These are phyloP conservation scores for Metroxylon sagu DNA, from an alignment of 176 grass and related monocot genomes.

Conservation along the genomic window DNA sequence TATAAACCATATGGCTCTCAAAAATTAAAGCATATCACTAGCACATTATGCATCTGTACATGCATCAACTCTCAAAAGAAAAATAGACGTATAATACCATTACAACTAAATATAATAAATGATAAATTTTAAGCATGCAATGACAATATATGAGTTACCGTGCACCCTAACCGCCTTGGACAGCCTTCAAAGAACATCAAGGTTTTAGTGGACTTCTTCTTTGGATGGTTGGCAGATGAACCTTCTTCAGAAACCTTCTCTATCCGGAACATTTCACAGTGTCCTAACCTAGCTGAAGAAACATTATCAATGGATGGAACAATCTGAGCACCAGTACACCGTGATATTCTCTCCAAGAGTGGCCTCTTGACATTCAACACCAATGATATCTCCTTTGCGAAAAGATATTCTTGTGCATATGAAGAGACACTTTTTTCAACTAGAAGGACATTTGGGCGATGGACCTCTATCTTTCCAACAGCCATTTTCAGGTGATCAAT, in stretches of 20 bases:
- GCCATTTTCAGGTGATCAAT: constrained; percentile 48
- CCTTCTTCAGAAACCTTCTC: constrained; percentile 54
- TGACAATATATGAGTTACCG: constrained; percentile 43
- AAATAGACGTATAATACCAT: too few relatives aligned
- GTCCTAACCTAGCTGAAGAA: constrained; percentile 46
- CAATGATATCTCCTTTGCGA: constrained; percentile 72
- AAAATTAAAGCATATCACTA: too few relatives aligned
- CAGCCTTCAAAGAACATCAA: constrained; percentile 98
- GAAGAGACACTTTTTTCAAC: constrained; percentile 89
- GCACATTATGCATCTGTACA: too few relatives aligned
- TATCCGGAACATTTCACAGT: constrained; percentile 66
- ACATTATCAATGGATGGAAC: constrained; percentile 66
- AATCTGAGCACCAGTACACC: constrained; percentile 84
- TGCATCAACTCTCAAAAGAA: too few relatives aligned
- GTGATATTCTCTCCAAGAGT: constrained; percentile 77
- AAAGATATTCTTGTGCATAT: constrained; percentile 72
- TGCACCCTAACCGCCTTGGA: constrained; percentile 69
- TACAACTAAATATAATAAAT: background rate
- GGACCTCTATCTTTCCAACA: constrained; percentile 61
- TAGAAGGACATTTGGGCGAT: constrained; percentile 65
- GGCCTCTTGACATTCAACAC: constrained; percentile 83
- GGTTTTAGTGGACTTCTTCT: constrained; percentile 65
- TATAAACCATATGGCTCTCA: too few relatives aligned
- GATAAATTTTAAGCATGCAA: background rate
- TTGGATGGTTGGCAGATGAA: constrained; percentile 25